These are phyloP conservation scores for Oxytropis ochrocephala DNA, from an alignment of 306 rosid genomes.

Conservation along the genomic window DNA sequence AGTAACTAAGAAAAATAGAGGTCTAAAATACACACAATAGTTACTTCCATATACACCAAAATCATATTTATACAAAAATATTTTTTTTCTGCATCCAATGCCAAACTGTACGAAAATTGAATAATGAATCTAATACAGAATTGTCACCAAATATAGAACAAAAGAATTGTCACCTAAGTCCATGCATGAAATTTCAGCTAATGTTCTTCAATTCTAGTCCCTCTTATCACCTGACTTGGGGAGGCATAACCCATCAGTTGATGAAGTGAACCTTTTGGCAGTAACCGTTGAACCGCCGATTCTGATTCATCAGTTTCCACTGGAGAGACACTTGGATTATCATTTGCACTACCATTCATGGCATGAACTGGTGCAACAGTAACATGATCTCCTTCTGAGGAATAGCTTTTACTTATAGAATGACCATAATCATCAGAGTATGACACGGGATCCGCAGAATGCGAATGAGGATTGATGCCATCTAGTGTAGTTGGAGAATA, in stretches of 20 bases:
- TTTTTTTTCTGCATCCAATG: background rate
- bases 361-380: constrained; percentile 8
- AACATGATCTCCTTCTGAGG: constrained; percentile 47
- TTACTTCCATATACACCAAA: constrained; percentile 7
- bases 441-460: constrained; percentile 38
- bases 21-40: background rate
- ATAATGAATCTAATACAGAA: background rate
- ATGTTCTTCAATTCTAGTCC: constrained; percentile 22
- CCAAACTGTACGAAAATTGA: background rate
- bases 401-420: constrained; percentile 45
- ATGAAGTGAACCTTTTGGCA: constrained; percentile 59
- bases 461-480: constrained; percentile 25
- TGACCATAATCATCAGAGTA: constrained; percentile 60
- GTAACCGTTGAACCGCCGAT: constrained; percentile 15
- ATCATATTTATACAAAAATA: background rate
- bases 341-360: background rate
- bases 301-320: constrained; percentile 32
- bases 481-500: constrained; percentile 21
- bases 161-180: background rate
- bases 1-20: background rate
- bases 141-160: background rate
- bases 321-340: constrained; percentile 20
- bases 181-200: background rate
- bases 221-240: constrained; percentile 60
- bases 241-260: constrained; percentile 87